phyloP scores from a whole-genome alignment of 2,329 filamentous ascomycete genomes.

The Colletotrichum coccodes region DNA sequence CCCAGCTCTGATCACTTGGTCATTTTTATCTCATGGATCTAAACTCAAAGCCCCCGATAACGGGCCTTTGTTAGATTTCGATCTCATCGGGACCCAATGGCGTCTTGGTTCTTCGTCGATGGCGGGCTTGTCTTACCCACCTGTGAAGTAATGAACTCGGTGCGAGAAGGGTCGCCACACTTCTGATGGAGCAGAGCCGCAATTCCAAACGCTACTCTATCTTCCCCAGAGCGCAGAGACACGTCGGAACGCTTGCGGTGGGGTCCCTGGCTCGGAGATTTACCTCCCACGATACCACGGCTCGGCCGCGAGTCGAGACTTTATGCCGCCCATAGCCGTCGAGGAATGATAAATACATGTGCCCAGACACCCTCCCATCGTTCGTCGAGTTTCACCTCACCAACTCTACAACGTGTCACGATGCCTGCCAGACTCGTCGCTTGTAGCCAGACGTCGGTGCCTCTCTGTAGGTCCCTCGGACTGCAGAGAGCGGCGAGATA shows the following conservation, averaged over 20 bases:
- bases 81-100: slow-evolving; percentile 5
- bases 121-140: slow-evolving; percentile 3
- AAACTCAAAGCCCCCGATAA: slow-evolving; percentile 4
- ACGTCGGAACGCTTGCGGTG: slow-evolving; percentile 15
- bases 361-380: background rate
- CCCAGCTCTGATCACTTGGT: slow-evolving; percentile 1
- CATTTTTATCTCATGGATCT: slow-evolving; percentile 30
- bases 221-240: background rate
- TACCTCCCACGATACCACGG: slow-evolving; percentile 18
- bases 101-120: background rate
- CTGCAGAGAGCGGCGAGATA: slow-evolving; percentile 11
- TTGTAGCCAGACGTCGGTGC: slow-evolving; percentile 5
- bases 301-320: slow-evolving; percentile 6
- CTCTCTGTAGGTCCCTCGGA: slow-evolving; percentile 12
- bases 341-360: slow-evolving; percentile 17
- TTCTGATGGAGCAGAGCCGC: slow-evolving; percentile 15
- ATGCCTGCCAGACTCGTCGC: slow-evolving; percentile 14
- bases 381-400: background rate
- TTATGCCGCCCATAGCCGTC: slow-evolving; percentile 31
- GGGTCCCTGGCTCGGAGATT: slow-evolving; percentile 6
- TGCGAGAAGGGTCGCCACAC: slow-evolving; percentile 14
- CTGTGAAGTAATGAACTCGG: background rate
- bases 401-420: background rate
- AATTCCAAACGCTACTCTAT: background rate
- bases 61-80: background rate